Base-by-base conservation (phyloP, 805 yeast genomes). In the Candida nitratophila region DNA sequence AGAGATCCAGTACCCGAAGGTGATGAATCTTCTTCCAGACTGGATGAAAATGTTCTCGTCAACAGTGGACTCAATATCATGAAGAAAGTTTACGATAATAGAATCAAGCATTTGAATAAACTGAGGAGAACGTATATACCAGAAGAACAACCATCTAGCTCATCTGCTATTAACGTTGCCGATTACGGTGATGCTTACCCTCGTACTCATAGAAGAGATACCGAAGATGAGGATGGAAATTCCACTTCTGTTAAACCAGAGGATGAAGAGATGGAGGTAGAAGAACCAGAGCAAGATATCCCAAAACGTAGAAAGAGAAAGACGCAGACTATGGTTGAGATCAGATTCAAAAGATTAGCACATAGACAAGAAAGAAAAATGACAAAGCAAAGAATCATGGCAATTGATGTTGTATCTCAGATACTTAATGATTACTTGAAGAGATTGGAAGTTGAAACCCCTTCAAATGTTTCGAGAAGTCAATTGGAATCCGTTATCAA, bases 381-480 rank as follows among this genome's bases (percentile, higher is more conserved):
- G 3, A n/a, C 39, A 22, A 36, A n/a, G 15, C 39, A 36, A 36
- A 55, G 51, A 42, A 40, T 65, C 15, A 54, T 61, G 5, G 54
- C 67, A 9, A 40, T 64, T 38, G 70, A 65, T 48, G 65, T 65
- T 15, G 48, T 65, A 15, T 49, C 52, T 20, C 65, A 63, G 47
- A 49, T 63, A 20, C 20, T 64, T 20, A 45, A 42, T 12, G 69
- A 65, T 40, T 60, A 52, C 47, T 47, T 63, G 6, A 41, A 51
- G 46, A 52, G 36, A 44, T 2, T 6, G 55, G 51, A 41, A 47
- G 41, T 32, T 34, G 43, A 29, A 34, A 11, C 11, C 10, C 9
- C 17, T 10, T 19, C 6, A 34, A 12, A 7, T 12, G 19, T 19
- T 15, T 4, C 12, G 24, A 37, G 5, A 2, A 24, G 9, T 9